A percentile compares a stretch with the other conserved stretches of the same genome.
These are phyloP conservation scores for Chloromonas sp. DNA, from an alignment of 163 green algal genomes.

Conservation along the genomic window DNA sequence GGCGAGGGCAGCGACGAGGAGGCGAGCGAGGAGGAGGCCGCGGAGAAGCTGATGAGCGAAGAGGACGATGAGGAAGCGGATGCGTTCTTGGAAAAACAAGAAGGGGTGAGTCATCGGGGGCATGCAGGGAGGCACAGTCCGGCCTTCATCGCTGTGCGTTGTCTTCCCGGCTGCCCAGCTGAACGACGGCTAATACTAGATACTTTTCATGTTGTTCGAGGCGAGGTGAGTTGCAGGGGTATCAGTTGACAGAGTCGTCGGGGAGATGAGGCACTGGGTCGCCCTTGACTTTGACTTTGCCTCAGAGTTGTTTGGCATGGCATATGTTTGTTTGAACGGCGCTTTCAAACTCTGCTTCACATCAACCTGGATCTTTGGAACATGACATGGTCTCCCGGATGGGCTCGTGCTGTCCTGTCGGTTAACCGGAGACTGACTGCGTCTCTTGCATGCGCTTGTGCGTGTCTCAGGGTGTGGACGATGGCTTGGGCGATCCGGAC, in stretches of 20 bases:
- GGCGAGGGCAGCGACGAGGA: constrained; percentile 10
- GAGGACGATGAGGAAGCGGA: constrained; percentile 10
- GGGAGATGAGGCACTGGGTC: too few species aligned
- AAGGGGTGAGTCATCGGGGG: constrained; percentile 1
- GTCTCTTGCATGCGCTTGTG: neutral
- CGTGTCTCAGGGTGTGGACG: constrained; percentile 8
- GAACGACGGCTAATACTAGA: neutral
- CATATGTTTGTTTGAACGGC: too few species aligned
- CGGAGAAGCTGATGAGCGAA: neutral
- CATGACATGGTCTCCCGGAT: too few species aligned
- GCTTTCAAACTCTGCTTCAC: too few species aligned
- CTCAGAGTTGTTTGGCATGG: too few species aligned
- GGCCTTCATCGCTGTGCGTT: neutral
- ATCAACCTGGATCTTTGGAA: too few species aligned
- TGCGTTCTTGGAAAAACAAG: constrained; percentile 12
- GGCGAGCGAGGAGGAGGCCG: constrained; percentile 15
- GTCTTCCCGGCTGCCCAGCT: neutral
- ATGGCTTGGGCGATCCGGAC: constrained; percentile 18
- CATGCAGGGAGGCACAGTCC: neutral
- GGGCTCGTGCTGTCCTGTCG: too few species aligned
- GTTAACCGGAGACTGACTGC: too few species aligned
- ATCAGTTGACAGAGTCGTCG: too few species aligned
- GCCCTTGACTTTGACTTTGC: too few species aligned
- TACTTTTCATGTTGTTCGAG: too few species aligned
- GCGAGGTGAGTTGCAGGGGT: too few species aligned